Evolutionary conservation across 805 yeast species (phyloP).

Genomic region (Metschnikowia gelsemii): DNA sequence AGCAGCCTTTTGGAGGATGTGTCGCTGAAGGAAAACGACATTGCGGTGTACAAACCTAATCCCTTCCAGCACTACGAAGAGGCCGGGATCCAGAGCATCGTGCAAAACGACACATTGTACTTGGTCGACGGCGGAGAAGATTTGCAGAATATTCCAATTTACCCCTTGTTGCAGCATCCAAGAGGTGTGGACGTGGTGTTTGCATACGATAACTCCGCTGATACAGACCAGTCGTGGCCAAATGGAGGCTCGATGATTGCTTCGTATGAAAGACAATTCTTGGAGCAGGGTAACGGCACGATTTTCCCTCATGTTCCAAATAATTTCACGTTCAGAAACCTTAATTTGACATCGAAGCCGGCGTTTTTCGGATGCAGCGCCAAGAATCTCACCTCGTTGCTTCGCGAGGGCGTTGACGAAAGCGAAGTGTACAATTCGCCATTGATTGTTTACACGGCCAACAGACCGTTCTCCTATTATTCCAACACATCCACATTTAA

Average conservation of each 20-base stretch:
- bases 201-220: slow-evolving; percentile 39
- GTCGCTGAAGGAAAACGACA: slow-evolving; percentile 30
- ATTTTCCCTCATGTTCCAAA: slow-evolving; percentile 31
- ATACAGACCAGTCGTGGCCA: slow-evolving; percentile 40
- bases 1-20: slow-evolving; percentile 26
- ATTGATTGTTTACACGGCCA: slow-evolving; percentile 31
- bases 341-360: slow-evolving; percentile 25
- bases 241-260: slow-evolving; percentile 40
- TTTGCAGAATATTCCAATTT: slow-evolving; percentile 40
- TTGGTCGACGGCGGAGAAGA: slow-evolving; percentile 48
- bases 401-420: slow-evolving; percentile 15
- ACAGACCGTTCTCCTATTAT: slow-evolving; percentile 29
- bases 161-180: slow-evolving; percentile 39
- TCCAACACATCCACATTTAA: slow-evolving; percentile 31
- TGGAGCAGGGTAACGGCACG: slow-evolving; percentile 26
- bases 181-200: slow-evolving; percentile 42
- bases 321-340: slow-evolving; percentile 20
- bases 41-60: slow-evolving; percentile 42
- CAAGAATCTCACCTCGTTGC: slow-evolving; percentile 23
- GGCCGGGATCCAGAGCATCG: slow-evolving; percentile 22
- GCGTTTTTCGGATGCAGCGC: slow-evolving; percentile 32
- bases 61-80: slow-evolving; percentile 32
- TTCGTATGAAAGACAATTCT: slow-evolving; percentile 33
- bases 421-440: slow-evolving; percentile 22
- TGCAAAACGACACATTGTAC: slow-evolving; percentile 31